Evolutionary conservation across 2,329 filamentous ascomycete species (phyloP), one percentile per base, ranked within the genome.

Genomic region (Exophiala sideris): DNA sequence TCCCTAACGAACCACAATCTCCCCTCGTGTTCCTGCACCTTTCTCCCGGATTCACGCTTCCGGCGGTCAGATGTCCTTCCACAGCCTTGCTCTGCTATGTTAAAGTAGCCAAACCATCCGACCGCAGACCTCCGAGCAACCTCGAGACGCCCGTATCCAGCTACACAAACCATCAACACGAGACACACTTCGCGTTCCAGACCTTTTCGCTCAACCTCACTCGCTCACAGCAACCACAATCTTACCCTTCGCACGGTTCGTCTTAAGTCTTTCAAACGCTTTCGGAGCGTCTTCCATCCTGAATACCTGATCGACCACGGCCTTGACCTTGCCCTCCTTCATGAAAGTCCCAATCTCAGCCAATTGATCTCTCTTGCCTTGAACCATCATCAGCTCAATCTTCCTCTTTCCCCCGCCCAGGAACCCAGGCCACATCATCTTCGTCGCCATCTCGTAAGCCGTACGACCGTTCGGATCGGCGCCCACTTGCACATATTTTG

Each of bases 191-290:
- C 40, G 14, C 18, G 18, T 10, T 40, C 34, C 34, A 6, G 29
- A 20, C 24, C 11, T 14, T 35, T 11, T 16, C 14, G 9, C 21
- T 2, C 39, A 24, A 35, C 40, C 21, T 46, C 39, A 45, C 7
- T 55, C 56, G 16, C 45, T 50, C 14, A 58, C 68, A 50, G 65
- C 67, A 60, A 79, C 64, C 29, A 87, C 73, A 60, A 87, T 68
- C 70, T 87, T 87, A 0, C 84, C 85, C 57, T 70, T 78, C 1
- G 79, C 73, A 40, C 77, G 74, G 0, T 79, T 78, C 0, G 72
- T 78, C 69, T 79, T 83, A 62, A 87, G 64, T 65, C 76, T 81
- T 65, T 78, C 76, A 67, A 80, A 83, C 1, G 82, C 84, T 63
- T 78, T 75, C 1, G 76, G 74, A 1, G 74, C 78, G 52, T 86